Base-by-base conservation (phyloP, 371 early-diverging fungal species). In the Mortierella sp. region DNA sequence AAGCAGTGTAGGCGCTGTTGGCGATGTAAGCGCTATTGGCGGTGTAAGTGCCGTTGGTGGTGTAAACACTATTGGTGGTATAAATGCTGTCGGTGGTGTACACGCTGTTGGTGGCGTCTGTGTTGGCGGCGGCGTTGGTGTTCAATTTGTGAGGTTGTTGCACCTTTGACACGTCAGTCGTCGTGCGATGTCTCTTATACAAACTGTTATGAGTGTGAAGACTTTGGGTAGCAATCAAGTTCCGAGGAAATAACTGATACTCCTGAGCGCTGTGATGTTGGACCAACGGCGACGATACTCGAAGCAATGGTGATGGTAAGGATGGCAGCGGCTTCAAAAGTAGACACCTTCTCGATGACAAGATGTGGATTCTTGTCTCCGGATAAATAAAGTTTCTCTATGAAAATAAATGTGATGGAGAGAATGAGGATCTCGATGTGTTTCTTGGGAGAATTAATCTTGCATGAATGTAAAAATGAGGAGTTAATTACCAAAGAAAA, bases 331-430 rank as follows among this genome's bases (percentile, higher is more conserved):
- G 11, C n/a, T n/a, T 48, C n/a, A 48, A 4, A 15, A 48, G n/a
- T 48, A 15, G 48, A 6, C 48, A 48, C n/a, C 19, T 48, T 10
- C 43, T 15, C 15, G 43, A 43, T 43, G 43, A 43, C 43, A 43
- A 43, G 43, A 43, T 10, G 43, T 43, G 2, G 43, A 43, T 43
- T 43, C 43, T 43, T 2, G 43, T 3, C 10, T 43, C 43, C 57
- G 57, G 22, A 55, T 4, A 55, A 21, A 21, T 11, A 11, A 11
- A 55, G 57, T 43, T 43, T 52, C n/a, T 52, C 52, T 22, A 58
- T 36, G 28, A n/a, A 15, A 58, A 33, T 58, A 36, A 58, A 38
- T 38, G 38, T 28, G 58, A 58, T 58, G 58, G 28, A 58, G 36
- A 36, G 36, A 36, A 36, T 36, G 36, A 36, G 36, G 6, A 36